phyloP scores from a whole-genome alignment of 2,329 filamentous ascomycete species.

The Fusarium sambucinum region DNA sequence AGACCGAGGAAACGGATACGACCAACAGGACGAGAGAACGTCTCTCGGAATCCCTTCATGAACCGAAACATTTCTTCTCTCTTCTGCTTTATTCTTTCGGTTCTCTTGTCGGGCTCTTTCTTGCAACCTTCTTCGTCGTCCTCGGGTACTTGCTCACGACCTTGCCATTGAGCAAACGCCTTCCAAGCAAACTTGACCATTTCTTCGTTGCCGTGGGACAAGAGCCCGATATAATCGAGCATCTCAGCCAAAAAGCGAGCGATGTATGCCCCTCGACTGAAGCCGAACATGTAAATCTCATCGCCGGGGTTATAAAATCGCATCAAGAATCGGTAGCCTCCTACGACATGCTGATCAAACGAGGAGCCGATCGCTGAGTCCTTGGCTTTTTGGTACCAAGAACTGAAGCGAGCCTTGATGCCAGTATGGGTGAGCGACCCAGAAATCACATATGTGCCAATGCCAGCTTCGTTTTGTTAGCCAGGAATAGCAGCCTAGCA shows the following conservation, averaged over 20 bases:
- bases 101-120: slow-evolving; percentile 48
- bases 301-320: slow-evolving; percentile 74
- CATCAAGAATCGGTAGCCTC: slow-evolving; percentile 84
- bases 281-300: slow-evolving; percentile 79
- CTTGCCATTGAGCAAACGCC: slow-evolving; percentile 80
- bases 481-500: neutral
- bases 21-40: slow-evolving; percentile 80
- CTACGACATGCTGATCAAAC: slow-evolving; percentile 86
- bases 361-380: slow-evolving; percentile 84
- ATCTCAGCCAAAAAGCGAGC: slow-evolving; percentile 84
- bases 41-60: slow-evolving; percentile 84
- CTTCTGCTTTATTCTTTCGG: slow-evolving; percentile 55
- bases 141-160: slow-evolving; percentile 62
- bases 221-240: slow-evolving; percentile 83
- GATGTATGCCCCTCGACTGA: slow-evolving; percentile 79
- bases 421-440: slow-evolving; percentile 70
- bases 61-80: slow-evolving; percentile 74
- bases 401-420: slow-evolving; percentile 67
- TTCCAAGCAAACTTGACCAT: slow-evolving; percentile 89
- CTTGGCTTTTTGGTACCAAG: slow-evolving; percentile 78
- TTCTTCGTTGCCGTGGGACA: slow-evolving; percentile 86
- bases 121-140: slow-evolving; percentile 50
- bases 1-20: slow-evolving; percentile 82
- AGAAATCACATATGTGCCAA: slow-evolving; percentile 78
- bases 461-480: slow-evolving; percentile 64